Evolutionary conservation across 2,329 filamentous ascomycete species (phyloP).

Genomic region (Cytospora leucostoma): DNA sequence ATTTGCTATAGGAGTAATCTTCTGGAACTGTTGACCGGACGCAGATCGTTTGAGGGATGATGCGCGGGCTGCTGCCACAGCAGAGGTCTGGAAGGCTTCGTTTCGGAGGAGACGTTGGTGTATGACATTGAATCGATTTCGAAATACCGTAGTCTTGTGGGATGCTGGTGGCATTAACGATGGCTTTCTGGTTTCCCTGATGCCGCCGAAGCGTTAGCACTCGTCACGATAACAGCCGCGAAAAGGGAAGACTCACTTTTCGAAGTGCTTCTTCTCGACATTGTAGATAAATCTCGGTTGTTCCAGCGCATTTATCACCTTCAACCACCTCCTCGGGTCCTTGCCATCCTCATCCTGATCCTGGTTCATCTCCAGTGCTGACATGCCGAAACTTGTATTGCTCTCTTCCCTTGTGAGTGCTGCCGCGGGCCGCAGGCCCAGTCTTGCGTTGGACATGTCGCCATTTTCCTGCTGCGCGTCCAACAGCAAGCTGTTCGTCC

Average conservation of each 20-base stretch:
- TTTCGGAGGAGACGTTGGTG: conserved; percentile 91
- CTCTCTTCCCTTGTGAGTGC: conserved; percentile 59
- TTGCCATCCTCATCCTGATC: conserved; percentile 56
- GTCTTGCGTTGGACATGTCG: conserved; percentile 55
- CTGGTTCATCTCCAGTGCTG: conserved; percentile 55
- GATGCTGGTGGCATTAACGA: conserved; percentile 74
- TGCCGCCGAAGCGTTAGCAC: conserved; percentile 6
- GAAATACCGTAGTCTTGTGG: conserved; percentile 83
- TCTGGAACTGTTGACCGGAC: conserved; percentile 71
- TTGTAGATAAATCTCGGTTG: conserved; percentile 82
- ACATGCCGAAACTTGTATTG: conserved; percentile 66
- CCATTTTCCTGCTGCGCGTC: conserved; percentile 55
- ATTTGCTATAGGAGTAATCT: conserved; percentile 82
- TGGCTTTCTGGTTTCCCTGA: conserved; percentile 62
- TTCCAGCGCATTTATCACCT: conserved; percentile 78
- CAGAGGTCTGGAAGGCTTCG: conserved; percentile 85
- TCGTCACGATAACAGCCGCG: not conserved
- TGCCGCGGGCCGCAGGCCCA: conserved; percentile 53
- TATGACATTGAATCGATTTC: conserved; percentile 88
- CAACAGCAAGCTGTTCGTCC: conserved; percentile 67
- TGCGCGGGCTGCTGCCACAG: conserved; percentile 64
- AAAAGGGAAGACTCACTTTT: conserved; percentile 56
- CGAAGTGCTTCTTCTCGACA: conserved; percentile 84
- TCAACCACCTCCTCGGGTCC: conserved; percentile 81
- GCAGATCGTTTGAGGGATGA: conserved; percentile 59